phyloP scores from a whole-genome alignment of 768 basidiomycete genomes.

The Collybia sordida region DNA sequence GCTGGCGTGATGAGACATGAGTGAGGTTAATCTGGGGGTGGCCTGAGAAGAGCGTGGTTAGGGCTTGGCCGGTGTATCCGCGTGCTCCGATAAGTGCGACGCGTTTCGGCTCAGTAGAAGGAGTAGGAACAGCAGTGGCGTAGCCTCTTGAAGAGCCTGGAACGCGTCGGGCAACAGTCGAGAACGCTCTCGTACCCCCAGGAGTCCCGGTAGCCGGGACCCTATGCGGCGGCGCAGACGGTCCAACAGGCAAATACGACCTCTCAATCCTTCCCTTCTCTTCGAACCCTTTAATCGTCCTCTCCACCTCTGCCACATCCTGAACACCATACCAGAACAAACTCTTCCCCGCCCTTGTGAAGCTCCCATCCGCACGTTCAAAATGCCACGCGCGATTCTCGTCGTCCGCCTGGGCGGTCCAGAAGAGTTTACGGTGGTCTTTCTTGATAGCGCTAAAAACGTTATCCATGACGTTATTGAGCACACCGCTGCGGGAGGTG shows the following conservation, averaged over 20 bases:
- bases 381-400: constrained; percentile 99
- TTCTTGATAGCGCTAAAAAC: constrained; percentile 96
- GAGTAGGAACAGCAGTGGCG: constrained; percentile 58
- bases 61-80: constrained; percentile 92
- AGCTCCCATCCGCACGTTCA: constrained; percentile 96
- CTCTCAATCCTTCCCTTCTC: constrained; percentile 82
- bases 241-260: constrained; percentile 86
- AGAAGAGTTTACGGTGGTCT: constrained; percentile 91
- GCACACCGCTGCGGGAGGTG: constrained; percentile 80
- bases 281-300: constrained; percentile 72
- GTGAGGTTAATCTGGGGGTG: constrained; percentile 89
- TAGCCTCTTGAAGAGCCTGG: constrained; percentile 71
- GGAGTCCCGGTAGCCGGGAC: constrained; percentile 24
- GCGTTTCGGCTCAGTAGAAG: constrained; percentile 68
- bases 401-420: constrained; percentile 96
- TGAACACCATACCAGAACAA: constrained; percentile 98
- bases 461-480: constrained; percentile 96
- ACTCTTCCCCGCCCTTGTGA: constrained; percentile 90
- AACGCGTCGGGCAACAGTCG: constrained; percentile 52
- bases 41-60: constrained; percentile 81
- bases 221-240: constrained; percentile 61
- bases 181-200: constrained; percentile 52
- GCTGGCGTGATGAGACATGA: constrained; percentile 96
- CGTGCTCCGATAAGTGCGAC: constrained; percentile 96
- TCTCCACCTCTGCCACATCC: constrained; percentile 90